Evolutionary conservation across 306 rosid species (phyloP).

Genomic region (Nissolia schottii): DNA sequence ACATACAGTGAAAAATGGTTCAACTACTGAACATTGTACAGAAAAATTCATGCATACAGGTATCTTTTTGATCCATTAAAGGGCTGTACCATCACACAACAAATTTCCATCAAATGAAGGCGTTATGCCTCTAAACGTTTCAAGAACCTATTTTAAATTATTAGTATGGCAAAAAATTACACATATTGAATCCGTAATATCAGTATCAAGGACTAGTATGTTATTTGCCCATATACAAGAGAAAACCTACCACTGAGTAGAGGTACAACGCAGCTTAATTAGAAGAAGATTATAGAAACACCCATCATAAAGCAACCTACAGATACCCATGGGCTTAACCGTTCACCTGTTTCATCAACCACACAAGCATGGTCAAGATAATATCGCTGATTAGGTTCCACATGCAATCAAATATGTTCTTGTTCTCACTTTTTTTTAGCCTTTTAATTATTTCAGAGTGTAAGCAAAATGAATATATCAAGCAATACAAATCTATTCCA

Average conservation of each 20-base stretch:
- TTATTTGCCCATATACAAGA: not conserved
- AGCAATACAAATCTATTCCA: not conserved
- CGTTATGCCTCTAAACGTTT: not conserved
- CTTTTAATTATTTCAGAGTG: not conserved
- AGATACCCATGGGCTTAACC: constrained; percentile 69
- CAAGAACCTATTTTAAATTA: not conserved
- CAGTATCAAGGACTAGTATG: not conserved
- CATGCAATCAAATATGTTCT: not conserved
- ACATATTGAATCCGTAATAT: not conserved
- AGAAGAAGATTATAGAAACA: constrained; percentile 54
- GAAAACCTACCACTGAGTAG: constrained; percentile 9
- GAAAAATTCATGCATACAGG: not conserved
- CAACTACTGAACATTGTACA: not conserved
- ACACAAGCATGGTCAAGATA: constrained; percentile 8
- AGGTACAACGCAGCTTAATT: not conserved
- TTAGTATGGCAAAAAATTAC: not conserved
- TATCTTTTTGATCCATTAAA: constrained; percentile 1
- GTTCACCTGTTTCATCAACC: constrained; percentile 53
- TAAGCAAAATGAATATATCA: not conserved
- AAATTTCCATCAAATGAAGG: not conserved
- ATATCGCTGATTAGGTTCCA: not conserved
- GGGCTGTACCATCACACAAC: no score
- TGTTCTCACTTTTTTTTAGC: not conserved
- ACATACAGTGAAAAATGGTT: not conserved
- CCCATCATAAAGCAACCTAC: constrained; percentile 56